Evolutionary conservation across 2,329 filamentous ascomycete genomes (phyloP), one percentile per base, ranked within the genome.

Genomic region (Diaporthe sp.): DNA sequence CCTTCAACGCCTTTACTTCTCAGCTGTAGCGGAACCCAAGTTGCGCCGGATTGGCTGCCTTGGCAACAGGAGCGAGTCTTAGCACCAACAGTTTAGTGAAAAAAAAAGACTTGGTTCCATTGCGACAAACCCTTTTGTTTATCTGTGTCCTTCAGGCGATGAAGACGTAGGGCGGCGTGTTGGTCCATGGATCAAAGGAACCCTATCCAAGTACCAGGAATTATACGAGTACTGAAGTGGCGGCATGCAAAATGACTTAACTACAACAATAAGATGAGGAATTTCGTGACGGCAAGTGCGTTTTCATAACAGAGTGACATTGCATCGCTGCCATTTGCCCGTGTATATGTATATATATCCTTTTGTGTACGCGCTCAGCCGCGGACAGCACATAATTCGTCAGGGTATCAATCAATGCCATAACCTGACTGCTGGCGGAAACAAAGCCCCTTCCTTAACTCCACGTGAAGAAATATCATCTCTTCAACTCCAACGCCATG

Each of bases 381-480:
- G 47, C 25, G 58, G 30, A 63, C 25, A 55, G 39, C n/a, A 37
- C 70, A 39, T 71, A 63, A 59, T 30, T 55, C 70, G 70, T 71
- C 70, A 63, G 70, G 70, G 70, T 71, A 71, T 71, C 70, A 71
- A 71, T 63, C 50, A 59, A 25, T 71, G 44, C 47, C 42, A 42
- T 25, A 32, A 30, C 56, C 70, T 71, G 70, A 71, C 70, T 63
- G 35, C 44, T 37, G 32, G 44, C 27, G 42, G 13, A 63, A 50
- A 61, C 27, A 53, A 63, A 53, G 15, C 32, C 63, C 32, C 19
- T 25, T 37, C 32, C 19, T 25, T 37, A 53, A 68, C 32, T 51
- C 65, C 55, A 70, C 25, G 27, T 19, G 47, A 63, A 44, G 22
- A 63, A 63, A 32, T 27, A 53, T 19, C 27, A 42, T 56, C 51